These are phyloP conservation scores for Chenopodium formosanum DNA, from an alignment of 148 eudicot genomes.

Conservation along the genomic window DNA sequence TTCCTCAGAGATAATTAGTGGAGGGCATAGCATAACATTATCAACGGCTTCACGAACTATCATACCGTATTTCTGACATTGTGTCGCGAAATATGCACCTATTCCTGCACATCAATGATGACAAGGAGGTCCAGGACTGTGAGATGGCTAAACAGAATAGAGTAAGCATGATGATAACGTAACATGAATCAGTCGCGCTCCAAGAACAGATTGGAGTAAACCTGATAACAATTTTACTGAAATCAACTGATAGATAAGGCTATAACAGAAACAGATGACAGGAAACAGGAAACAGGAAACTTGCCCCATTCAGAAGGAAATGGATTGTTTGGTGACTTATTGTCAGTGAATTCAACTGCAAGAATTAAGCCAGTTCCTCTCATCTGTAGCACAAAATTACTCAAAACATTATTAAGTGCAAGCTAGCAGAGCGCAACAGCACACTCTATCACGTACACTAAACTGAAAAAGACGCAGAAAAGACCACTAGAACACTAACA, in stretches of 20 bases:
- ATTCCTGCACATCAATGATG: constrained; percentile 39
- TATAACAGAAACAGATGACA: neutral
- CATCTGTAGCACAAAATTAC: constrained; percentile 40
- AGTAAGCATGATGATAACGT: neutral
- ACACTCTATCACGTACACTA: no score
- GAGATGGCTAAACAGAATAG: neutral
- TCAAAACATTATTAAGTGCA: constrained; percentile 5
- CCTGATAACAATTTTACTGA: no score
- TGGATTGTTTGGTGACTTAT: constrained; percentile 76
- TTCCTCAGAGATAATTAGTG: constrained; percentile 51
- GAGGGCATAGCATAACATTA: constrained; percentile 83
- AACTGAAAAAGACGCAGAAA: neutral
- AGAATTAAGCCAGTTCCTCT: constrained; percentile 85
- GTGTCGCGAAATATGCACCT: constrained; percentile 75
- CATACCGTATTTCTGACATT: constrained; percentile 86
- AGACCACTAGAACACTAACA: neutral
- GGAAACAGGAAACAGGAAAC: neutral
- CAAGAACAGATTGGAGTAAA: neutral
- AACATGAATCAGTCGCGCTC: neutral
- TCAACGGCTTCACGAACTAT: constrained; percentile 85
- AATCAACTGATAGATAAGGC: neutral
- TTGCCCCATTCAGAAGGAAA: constrained; percentile 92
- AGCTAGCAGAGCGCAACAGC: no score
- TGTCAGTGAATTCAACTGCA: constrained; percentile 79
- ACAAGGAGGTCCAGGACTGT: neutral